A percentile compares a stretch with the other conserved stretches of the same genome.
Conservation (phyloP, 371 early-diverging fungal species). For the Mucor indicus region DNA sequence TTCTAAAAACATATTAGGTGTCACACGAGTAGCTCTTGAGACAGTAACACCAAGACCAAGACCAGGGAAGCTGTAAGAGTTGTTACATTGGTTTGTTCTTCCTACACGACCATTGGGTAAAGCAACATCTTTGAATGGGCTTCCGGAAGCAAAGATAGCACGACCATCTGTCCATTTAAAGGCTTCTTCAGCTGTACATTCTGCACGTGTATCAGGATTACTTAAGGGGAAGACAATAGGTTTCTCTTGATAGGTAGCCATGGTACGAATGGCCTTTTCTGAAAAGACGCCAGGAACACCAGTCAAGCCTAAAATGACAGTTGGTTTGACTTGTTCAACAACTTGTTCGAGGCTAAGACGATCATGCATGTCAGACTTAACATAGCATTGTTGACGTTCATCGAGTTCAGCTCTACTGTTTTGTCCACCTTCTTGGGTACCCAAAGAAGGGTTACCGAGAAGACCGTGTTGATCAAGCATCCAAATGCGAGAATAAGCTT, state of each 20-base stretch:
- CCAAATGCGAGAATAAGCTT: constrained; percentile 55
- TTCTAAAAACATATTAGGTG: constrained; percentile 59
- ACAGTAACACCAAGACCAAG: constrained; percentile 60
- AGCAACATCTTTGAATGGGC: constrained; percentile 52
- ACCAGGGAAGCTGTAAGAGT: constrained; percentile 62
- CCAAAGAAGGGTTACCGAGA: constrained; percentile 43
- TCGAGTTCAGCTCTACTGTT: constrained; percentile 31
- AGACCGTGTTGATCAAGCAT: constrained; percentile 60
- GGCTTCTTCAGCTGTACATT: constrained; percentile 65
- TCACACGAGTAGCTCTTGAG: constrained; percentile 53
- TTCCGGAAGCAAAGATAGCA: constrained; percentile 64
- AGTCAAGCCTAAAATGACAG: constrained; percentile 61
- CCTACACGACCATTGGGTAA: constrained; percentile 46
- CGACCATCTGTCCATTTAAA: constrained; percentile 61
- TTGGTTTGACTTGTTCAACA: constrained; percentile 59
- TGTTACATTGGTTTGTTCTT: constrained; percentile 64
- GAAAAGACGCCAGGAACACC: constrained; percentile 59
- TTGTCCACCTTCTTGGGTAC: constrained; percentile 3
- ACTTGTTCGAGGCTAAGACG: constrained; percentile 53
- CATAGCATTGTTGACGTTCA: constrained; percentile 51
- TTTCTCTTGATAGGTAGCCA: constrained; percentile 57
- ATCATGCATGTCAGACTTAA: constrained; percentile 52
- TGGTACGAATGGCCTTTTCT: constrained; percentile 53
- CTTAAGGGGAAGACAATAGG: constrained; percentile 65
- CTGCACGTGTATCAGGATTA: constrained; percentile 64